Base-by-base conservation (phyloP, 2,329 filamentous ascomycete genomes). In the Lachnellula suecica region DNA sequence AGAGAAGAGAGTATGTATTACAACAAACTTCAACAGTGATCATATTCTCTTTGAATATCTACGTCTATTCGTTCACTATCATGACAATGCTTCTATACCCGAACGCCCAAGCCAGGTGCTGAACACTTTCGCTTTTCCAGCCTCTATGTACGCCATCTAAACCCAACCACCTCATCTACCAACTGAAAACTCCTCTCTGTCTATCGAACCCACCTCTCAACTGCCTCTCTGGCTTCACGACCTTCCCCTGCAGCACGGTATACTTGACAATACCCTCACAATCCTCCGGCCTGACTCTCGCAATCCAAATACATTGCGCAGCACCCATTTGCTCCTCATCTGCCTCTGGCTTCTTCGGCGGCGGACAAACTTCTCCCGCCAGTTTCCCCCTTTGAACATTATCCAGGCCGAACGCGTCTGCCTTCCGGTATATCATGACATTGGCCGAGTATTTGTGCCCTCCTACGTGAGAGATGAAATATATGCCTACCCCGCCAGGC, bases 381-480 rank as follows among this genome's bases (percentile, higher is more conserved):
- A 65, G 59, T 47, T 69, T 71, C 52, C 56, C 64, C 38, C 65
- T 55, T 37, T 65, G 59, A 35, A 67, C 47, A 7, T 52, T 37
- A 42, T 68, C 66, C 17, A 68, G 23, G 7, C 67, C 67, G 56
- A 68, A 69, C 4, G 67, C 67, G 55, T 70, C 59, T 37, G 61
- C 55, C 52, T 63, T 79, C 9, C 94, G 82, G 70, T 99, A 97
- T 1, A 99, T 78, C 76, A 99, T 89, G 62, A 97, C 84, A 65
- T 99, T 99, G 24, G 94, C 94, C 43, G 87, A 85, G 73, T 96
- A 97, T 74, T 97, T 97, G 76, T 99, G 94, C 0, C 94, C 94
- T 24, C 94, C 94, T 2, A 97, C 91, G 67, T 99, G 94, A 61
- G 85, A 93, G 66, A 97, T 95, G 68, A 97, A 97, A 73, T 96